Percentiles rank a stretch among this genome's conserved stretches.
Conservation (phyloP, 2,329 filamentous ascomycete species). For the Myriosclerotinia duriaeana region DNA sequence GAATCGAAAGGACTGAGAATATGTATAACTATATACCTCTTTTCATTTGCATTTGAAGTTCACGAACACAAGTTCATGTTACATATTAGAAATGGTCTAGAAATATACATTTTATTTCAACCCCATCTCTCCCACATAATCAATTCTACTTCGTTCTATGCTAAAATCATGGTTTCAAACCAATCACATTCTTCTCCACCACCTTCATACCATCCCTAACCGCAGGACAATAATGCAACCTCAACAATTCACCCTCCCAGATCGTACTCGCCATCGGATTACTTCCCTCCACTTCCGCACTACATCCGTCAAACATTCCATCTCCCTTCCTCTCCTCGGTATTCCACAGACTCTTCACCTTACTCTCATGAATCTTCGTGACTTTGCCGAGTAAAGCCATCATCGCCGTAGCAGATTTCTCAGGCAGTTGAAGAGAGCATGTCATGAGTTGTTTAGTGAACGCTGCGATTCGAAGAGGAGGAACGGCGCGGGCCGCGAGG, state of each 20-base stretch:
- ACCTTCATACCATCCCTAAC: constrained; percentile 72
- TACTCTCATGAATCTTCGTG: constrained; percentile 76
- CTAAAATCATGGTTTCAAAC: constrained; percentile 32
- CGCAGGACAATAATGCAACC: constrained; percentile 81
- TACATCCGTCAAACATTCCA: constrained; percentile 75
- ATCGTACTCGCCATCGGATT: constrained; percentile 89
- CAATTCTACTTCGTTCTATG: neutral
- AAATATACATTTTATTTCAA: constrained; percentile 16
- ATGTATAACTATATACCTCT: neutral
- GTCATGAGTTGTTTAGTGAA: constrained; percentile 92
- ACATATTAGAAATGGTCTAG: neutral
- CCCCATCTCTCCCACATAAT: neutral
- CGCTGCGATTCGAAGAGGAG: constrained; percentile 81
- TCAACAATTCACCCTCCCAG: constrained; percentile 89
- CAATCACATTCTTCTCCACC: constrained; percentile 60
- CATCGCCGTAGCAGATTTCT: constrained; percentile 81
- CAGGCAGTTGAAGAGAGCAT: constrained; percentile 78
- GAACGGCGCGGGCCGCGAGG: constrained; percentile 70
- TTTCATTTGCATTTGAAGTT: constrained; percentile 4
- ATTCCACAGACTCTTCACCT: constrained; percentile 85
- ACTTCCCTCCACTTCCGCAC: constrained; percentile 73
- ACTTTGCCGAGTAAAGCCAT: constrained; percentile 77
- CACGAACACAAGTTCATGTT: neutral
- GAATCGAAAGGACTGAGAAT: neutral
- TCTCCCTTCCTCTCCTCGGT: constrained; percentile 92